These are phyloP conservation scores for Dalbergia oliveri DNA, from an alignment of 306 rosid species.

Conservation along the genomic window DNA sequence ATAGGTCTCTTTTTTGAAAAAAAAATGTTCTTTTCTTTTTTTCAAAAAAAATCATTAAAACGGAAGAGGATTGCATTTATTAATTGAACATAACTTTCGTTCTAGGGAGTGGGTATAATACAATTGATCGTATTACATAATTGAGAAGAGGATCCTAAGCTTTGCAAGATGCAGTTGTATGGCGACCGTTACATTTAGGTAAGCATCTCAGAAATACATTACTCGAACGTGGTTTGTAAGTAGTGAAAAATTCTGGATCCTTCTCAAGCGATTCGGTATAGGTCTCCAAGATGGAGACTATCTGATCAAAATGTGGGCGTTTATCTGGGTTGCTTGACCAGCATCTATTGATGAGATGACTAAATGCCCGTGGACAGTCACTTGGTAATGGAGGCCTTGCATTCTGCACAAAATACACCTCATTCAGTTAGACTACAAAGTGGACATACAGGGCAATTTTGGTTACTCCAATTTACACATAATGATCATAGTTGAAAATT, in stretches of 20 bases:
- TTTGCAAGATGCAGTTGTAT: slow-evolving; percentile 49
- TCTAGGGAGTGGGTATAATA: slow-evolving; percentile 36
- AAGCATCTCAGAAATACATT: slow-evolving; percentile 57
- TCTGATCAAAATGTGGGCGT: slow-evolving; percentile 85
- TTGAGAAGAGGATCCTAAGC: slow-evolving; percentile 30
- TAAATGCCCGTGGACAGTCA: slow-evolving; percentile 76
- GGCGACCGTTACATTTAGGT: slow-evolving; percentile 56
- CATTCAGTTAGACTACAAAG: background rate
- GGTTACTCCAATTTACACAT: no score
- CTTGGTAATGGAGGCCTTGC: slow-evolving; percentile 91
- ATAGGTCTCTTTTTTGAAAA: no score
- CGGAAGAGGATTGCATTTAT: background rate
- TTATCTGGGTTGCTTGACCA: slow-evolving; percentile 89
- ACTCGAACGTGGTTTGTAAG: slow-evolving; percentile 57
- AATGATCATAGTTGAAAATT: no score
- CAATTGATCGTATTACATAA: slow-evolving; percentile 21
- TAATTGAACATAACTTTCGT: slow-evolving; percentile 17
- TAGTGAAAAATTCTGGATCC: slow-evolving; percentile 79
- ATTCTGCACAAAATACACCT: slow-evolving; percentile 66
- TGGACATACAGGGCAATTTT: no score
- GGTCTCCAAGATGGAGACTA: slow-evolving; percentile 71
- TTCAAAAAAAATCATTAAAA: background rate
- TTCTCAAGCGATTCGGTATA: slow-evolving; percentile 69
- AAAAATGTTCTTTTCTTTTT: no score
- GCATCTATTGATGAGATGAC: slow-evolving; percentile 77